These are phyloP conservation scores for Paramecium sonneborni DNA, from an alignment of 73 alveolate species.

Conservation along the genomic window DNA sequence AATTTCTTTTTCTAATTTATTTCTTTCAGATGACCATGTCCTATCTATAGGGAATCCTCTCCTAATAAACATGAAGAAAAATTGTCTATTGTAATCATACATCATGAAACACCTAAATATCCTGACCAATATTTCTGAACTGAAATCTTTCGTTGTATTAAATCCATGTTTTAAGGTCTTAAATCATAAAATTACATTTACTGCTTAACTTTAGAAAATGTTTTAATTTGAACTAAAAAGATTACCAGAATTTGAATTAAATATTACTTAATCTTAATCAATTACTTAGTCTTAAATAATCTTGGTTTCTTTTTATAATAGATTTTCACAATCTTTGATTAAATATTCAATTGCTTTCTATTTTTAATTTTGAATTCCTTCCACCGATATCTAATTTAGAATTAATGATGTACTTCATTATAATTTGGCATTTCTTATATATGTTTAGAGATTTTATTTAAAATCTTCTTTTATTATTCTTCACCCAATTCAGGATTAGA, in stretches of 20 bases:
- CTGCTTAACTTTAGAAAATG: background rate
- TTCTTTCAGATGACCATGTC: constrained; percentile 25
- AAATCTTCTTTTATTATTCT: background rate
- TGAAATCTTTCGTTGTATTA: background rate
- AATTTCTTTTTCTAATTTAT: background rate
- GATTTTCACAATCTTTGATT: background rate
- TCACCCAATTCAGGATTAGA: background rate
- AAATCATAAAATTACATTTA: background rate
- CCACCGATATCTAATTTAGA: background rate
- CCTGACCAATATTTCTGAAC: background rate
- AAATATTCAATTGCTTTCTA: background rate
- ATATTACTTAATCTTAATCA: background rate
- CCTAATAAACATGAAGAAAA: constrained; percentile 22
- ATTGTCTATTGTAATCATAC: constrained; percentile 25
- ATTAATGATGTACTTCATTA: background rate
- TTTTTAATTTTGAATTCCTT: background rate
- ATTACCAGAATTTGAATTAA: background rate
- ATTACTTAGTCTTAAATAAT: background rate
- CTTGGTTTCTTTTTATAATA: background rate
- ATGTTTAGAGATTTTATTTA: background rate
- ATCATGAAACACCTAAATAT: constrained; percentile 1
- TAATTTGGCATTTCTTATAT: background rate
- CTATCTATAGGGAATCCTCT: constrained; percentile 47
- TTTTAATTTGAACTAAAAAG: background rate
- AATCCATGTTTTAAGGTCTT: background rate